These are phyloP conservation scores for Penicillium occitanis DNA, from an alignment of 2,329 filamentous ascomycete genomes.

Conservation along the genomic window DNA sequence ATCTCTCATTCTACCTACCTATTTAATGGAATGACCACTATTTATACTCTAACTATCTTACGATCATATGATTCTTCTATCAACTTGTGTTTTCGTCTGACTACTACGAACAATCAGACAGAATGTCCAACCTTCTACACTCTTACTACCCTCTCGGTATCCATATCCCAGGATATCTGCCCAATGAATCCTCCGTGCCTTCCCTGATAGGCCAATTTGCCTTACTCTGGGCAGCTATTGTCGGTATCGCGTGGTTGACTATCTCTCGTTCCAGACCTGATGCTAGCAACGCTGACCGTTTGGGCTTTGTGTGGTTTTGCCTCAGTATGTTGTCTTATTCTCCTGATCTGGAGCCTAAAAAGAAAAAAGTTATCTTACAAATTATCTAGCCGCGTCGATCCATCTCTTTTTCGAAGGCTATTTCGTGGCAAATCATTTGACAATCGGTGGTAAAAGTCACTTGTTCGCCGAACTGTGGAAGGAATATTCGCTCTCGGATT, in stretches of 20 bases:
- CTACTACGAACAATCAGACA: background rate
- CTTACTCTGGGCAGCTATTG: background rate
- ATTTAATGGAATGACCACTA: background rate
- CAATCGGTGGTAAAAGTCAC: constrained; percentile 30
- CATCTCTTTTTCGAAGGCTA: background rate
- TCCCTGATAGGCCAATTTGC: background rate
- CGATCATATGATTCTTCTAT: background rate
- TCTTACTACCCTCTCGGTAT: background rate
- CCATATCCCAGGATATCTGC: background rate
- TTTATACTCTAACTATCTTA: background rate
- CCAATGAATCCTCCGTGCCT: background rate
- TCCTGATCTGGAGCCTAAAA: background rate
- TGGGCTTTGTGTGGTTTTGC: background rate
- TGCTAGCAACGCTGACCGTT: background rate
- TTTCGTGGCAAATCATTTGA: background rate
- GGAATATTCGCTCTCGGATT: constrained; percentile 85
- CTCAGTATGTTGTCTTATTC: background rate
- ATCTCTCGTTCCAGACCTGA: background rate
- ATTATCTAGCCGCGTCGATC: background rate
- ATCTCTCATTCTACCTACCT: background rate
- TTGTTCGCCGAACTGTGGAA: constrained; percentile 88
- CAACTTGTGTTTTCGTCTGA: background rate
- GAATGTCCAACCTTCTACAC: background rate
- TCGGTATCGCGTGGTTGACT: background rate
- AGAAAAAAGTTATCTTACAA: background rate